phyloP scores from a whole-genome alignment of 78 protist species.

The Planoprotostelium fungivorum region DNA sequence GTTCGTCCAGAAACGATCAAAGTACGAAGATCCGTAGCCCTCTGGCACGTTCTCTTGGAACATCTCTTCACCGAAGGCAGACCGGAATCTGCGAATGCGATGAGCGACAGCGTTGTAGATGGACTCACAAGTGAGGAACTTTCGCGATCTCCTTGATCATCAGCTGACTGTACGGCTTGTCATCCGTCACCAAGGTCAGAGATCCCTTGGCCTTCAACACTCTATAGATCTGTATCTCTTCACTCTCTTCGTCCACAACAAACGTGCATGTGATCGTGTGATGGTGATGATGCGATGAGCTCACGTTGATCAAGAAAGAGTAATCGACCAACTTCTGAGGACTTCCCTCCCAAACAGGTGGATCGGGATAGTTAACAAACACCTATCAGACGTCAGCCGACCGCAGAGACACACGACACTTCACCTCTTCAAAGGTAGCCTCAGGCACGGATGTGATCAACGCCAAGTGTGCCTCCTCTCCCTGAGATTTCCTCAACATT shows the following conservation, averaged over 20 bases:
- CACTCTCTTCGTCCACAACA: no score
- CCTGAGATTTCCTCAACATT: neutral
- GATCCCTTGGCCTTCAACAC: constrained; percentile 47
- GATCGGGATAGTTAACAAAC: constrained; percentile 68
- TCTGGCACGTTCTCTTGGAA: constrained; percentile 32
- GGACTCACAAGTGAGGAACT: neutral
- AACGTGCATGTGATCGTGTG: neutral
- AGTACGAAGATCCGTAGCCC: constrained; percentile 71
- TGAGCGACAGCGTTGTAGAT: constrained; percentile 7
- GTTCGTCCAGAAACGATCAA: constrained; percentile 69
- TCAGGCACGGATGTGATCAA: constrained; percentile 13
- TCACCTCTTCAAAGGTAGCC: constrained; percentile 25
- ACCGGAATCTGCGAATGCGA: constrained; percentile 20
- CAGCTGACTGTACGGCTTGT: constrained; percentile 29
- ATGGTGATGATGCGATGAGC: neutral
- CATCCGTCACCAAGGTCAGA: constrained; percentile 63
- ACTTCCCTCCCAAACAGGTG: constrained; percentile 70
- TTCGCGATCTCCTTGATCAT: constrained; percentile 5
- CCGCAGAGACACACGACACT: neutral
- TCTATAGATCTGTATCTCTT: constrained; percentile 39
- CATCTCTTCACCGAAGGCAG: constrained; percentile 25
- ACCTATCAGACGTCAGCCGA: neutral
- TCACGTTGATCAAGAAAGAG: constrained; percentile 12
- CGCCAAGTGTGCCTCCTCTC: constrained; percentile 55
- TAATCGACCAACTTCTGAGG: constrained; percentile 32